Conservation (phyloP, 768 basidiomycete species). For the Leccinum ochraceum region DNA sequence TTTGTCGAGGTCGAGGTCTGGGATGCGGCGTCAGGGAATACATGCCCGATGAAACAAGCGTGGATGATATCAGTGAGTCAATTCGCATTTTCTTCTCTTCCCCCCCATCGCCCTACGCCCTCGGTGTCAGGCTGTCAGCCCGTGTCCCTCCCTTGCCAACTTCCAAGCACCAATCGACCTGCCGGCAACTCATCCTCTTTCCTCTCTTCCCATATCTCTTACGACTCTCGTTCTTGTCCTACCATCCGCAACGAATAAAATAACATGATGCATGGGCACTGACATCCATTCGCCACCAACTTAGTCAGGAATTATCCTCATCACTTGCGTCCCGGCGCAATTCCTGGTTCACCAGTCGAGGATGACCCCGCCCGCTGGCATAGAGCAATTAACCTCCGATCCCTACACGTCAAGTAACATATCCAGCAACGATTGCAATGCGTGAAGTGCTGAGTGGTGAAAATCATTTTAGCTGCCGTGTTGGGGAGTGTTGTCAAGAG, state of each 20-base stretch:
- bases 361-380: slow-evolving; percentile 8
- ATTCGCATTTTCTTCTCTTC: slow-evolving; percentile 24
- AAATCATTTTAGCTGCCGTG: slow-evolving; percentile 42
- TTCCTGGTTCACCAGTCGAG: slow-evolving; percentile 15
- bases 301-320: slow-evolving; percentile 93
- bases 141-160: slow-evolving; percentile 4
- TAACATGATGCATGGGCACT: slow-evolving; percentile 51
- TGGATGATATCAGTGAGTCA: slow-evolving; percentile 87
- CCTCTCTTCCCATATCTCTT: slow-evolving; percentile 23
- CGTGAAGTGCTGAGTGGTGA: slow-evolving; percentile 70
- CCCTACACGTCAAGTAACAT: slow-evolving; percentile 52
- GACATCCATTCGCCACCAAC: slow-evolving; percentile 79
- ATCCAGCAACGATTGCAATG: slow-evolving; percentile 72
- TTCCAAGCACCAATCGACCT: slow-evolving; percentile 30
- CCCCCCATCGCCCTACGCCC: slow-evolving; percentile 24
- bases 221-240: slow-evolving; percentile 36
- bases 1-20: slow-evolving; percentile 68
- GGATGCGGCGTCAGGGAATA: slow-evolving; percentile 66
- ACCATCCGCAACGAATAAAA: slow-evolving; percentile 24
- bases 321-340: slow-evolving; percentile 52
- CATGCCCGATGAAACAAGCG: slow-evolving; percentile 65
- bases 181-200: slow-evolving; percentile 26
- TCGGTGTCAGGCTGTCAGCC: slow-evolving; percentile 12
- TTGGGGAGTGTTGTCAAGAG: slow-evolving; percentile 50
- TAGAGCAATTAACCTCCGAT: slow-evolving; percentile 4